Evolutionary conservation across 495 filamentous ascomycete species (phyloP), one percentile per base, ranked within the genome.

Genomic region (Neurospora sp.): DNA sequence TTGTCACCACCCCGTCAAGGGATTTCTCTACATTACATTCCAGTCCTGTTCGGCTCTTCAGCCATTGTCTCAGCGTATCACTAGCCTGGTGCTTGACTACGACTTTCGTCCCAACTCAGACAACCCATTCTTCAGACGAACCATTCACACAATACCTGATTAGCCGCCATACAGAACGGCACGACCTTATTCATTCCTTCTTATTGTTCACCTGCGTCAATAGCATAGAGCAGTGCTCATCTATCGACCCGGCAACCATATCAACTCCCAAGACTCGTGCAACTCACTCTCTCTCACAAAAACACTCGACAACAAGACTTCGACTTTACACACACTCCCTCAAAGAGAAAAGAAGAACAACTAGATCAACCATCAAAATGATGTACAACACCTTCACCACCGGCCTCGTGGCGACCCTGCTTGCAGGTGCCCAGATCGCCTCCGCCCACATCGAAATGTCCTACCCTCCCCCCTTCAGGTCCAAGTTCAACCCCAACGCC

Each of bases 371-470:
- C 53, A 71, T 61, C 71, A 84, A 77, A 12, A 85, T 82, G 82
- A 77, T 80, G 72, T 79, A 79, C 75, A 77, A 74, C 76, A 75
- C 75, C 39, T 77, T 77, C 73, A 71, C 72, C 44, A 74, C 78
- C 68, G 73, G 74, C 75, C 72, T 76, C 40, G 12, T 79, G 71
- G 77, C 76, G 61, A 70, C 65, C 71, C 76, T 82, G 69, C 75
- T 82, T 44, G 74, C 78, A 16, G 74, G 76, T 44, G 69, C 78
- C 72, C 76, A 83, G 72, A 77, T 85, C 69, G 82, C 81, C 65
- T 73, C 83, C 12, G 89, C 86, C 14, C 90, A 92, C 79, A 89
- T 91, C 84, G 80, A 85, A 76, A 87, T 92, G 84, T 75, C 74
- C 31, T 81, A 81, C 70, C 90, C 89, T n/a, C 74, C 83, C 18